Evolutionary conservation across 805 yeast genomes (phyloP).

Genomic region (Schwanniomyces polymorphus): DNA sequence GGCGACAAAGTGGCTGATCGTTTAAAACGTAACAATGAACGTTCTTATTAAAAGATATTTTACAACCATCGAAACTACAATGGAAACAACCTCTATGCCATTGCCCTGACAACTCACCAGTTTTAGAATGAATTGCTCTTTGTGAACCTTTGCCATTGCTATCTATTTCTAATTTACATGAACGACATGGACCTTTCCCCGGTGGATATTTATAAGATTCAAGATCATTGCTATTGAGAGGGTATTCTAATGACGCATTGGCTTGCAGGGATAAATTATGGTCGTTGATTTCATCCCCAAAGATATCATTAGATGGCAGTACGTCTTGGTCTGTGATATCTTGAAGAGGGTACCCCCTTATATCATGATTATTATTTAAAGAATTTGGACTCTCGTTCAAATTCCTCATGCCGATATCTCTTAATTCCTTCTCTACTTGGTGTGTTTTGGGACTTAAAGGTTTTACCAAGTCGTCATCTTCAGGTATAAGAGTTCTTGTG

Average conservation of each 20-base stretch:
- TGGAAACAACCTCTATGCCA: conserved; percentile 91
- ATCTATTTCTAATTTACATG: conserved; percentile 56
- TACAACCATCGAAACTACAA: conserved; percentile 61
- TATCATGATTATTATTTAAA: conserved; percentile 4
- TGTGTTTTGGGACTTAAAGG: conserved; percentile 38
- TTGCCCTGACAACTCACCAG: conserved; percentile 82
- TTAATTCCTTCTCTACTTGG: conserved; percentile 31
- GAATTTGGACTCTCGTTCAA: neutral
- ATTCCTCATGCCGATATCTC: conserved; percentile 23
- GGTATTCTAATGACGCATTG: too few relatives aligned
- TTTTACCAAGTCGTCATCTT: conserved; percentile 13
- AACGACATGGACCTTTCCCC: conserved; percentile 82
- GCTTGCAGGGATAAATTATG: neutral
- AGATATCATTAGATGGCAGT: neutral
- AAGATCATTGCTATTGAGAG: neutral
- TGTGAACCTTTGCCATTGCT: conserved; percentile 34
- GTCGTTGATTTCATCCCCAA: neutral
- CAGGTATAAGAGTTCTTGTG: neutral
- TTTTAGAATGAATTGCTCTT: conserved; percentile 80
- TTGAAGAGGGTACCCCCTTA: neutral
- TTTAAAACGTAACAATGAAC: conserved; percentile 72
- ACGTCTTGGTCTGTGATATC: neutral
- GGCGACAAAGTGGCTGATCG: conserved; percentile 80
- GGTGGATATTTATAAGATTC: conserved; percentile 34
- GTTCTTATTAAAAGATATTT: conserved; percentile 53